These are phyloP conservation scores for Asterionellopsis glacialis DNA, from an alignment of 108 stramenopile species.

Conservation along the genomic window DNA sequence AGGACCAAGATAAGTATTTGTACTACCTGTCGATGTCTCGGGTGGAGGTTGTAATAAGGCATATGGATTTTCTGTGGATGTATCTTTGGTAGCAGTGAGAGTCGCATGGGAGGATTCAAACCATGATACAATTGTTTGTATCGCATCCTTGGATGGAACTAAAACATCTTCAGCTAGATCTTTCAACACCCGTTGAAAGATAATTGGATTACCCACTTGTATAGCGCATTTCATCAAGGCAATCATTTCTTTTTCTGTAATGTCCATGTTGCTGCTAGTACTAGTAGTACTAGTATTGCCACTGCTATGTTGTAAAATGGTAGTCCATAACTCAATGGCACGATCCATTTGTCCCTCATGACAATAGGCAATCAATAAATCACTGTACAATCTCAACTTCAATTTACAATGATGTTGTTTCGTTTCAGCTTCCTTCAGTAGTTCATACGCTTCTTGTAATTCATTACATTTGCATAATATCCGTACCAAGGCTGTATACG, in stretches of 20 bases:
- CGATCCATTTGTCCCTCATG: slow-evolving; percentile 19
- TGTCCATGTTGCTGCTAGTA: slow-evolving; percentile 12
- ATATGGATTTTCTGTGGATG: too few relatives aligned
- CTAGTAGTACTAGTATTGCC: neutral
- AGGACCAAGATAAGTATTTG: too few relatives aligned
- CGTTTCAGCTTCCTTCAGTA: slow-evolving; percentile 55
- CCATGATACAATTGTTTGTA: slow-evolving; percentile 58
- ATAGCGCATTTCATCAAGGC: slow-evolving; percentile 55
- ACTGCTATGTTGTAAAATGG: too few relatives aligned
- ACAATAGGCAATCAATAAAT: slow-evolving; percentile 62
- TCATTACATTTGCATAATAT: slow-evolving; percentile 31
- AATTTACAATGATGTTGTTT: slow-evolving; percentile 60
- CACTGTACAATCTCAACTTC: slow-evolving; percentile 72
- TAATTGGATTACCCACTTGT: slow-evolving; percentile 26
- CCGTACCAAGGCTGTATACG: slow-evolving; percentile 77
- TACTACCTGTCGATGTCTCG: slow-evolving; percentile 17
- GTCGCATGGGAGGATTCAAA: slow-evolving; percentile 46
- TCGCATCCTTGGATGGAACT: slow-evolving; percentile 59
- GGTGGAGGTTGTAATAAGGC: slow-evolving; percentile 16
- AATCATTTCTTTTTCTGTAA: slow-evolving; percentile 69
- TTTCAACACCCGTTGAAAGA: slow-evolving; percentile 60
- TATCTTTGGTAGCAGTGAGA: too few relatives aligned
- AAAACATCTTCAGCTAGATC: slow-evolving; percentile 76
- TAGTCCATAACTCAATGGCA: slow-evolving; percentile 58
- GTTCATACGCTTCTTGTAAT: slow-evolving; percentile 46